phyloP scores from a whole-genome alignment of 2,329 filamentous ascomycete species.

The Monilinia fructicola region DNA sequence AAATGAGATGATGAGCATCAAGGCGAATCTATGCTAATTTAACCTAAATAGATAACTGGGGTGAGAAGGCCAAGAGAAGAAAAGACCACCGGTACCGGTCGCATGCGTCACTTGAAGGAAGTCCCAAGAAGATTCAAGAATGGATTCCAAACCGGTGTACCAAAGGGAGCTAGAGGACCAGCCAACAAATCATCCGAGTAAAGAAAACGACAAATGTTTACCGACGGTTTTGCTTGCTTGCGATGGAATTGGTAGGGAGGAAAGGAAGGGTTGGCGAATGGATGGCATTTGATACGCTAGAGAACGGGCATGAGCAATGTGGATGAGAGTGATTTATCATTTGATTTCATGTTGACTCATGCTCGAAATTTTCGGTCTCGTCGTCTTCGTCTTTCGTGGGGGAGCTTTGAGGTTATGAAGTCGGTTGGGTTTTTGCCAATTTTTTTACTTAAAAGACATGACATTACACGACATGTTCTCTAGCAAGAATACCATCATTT shows the following conservation, averaged over 20 bases:
- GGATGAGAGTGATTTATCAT: slow-evolving; percentile 8
- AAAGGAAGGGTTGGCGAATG: slow-evolving; percentile 33
- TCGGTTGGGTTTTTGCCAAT: slow-evolving; percentile 11
- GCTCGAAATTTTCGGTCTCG: slow-evolving; percentile 15
- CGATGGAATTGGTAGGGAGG: slow-evolving; percentile 34
- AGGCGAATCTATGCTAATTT: slow-evolving; percentile 70
- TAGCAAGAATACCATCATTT: slow-evolving; percentile 39
- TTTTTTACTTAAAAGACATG: slow-evolving; percentile 13
- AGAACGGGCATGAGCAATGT: slow-evolving; percentile 18
- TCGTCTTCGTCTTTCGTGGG: slow-evolving; percentile 2
- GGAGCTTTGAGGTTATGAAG: slow-evolving; percentile 10
- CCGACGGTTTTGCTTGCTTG: slow-evolving; percentile 40
- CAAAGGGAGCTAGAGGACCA: slow-evolving; percentile 78
- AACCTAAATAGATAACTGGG: slow-evolving; percentile 89
- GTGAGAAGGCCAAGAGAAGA: slow-evolving; percentile 99
- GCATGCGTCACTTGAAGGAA: slow-evolving; percentile 91
- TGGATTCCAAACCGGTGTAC: slow-evolving; percentile 88
- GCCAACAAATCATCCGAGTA: slow-evolving; percentile 40
- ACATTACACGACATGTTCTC: slow-evolving; percentile 36
- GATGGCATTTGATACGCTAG: slow-evolving; percentile 22
- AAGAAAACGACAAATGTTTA: slow-evolving; percentile 41
- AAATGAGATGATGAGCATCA: slow-evolving; percentile 50
- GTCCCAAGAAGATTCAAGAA: slow-evolving; percentile 95
- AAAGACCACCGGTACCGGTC: slow-evolving; percentile 97
- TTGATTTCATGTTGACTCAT: slow-evolving; percentile 21